Percentiles rank a stretch among this genome's conserved stretches.
Evolutionary conservation across 345 rosid species (phyloP).

Genomic region (Populus deltoides): DNA sequence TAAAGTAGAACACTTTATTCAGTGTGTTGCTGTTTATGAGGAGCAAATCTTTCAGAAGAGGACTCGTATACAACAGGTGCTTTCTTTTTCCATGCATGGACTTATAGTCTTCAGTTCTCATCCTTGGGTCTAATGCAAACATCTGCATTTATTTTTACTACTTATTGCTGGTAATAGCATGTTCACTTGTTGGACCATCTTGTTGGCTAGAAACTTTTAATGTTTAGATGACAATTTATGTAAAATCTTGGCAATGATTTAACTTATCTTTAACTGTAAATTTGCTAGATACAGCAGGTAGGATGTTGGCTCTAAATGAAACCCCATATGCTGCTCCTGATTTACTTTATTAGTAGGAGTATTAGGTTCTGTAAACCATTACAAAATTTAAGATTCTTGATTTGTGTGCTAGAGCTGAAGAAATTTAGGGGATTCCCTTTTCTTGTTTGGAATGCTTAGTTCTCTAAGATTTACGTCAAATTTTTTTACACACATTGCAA

Average conservation of each 20-base stretch:
- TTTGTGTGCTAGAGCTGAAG: background rate
- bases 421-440: background rate
- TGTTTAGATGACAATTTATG: background rate
- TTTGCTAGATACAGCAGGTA: background rate
- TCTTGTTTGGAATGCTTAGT: background rate
- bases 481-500: background rate
- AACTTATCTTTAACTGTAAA: background rate
- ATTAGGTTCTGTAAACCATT: background rate
- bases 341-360: background rate
- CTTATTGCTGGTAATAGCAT: background rate
- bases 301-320: background rate
- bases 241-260: background rate
- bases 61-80: slow-evolving; percentile 80
- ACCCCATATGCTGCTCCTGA: background rate
- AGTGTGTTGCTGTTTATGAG: slow-evolving; percentile 77
- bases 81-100: background rate
- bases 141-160: background rate
- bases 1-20: slow-evolving; percentile 86
- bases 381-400: background rate
- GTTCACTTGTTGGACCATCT: background rate
- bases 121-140: background rate
- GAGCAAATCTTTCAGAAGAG: slow-evolving; percentile 98
- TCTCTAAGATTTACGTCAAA: background rate
- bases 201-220: background rate
- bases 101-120: background rate